Evolutionary conservation across 1,284 basidiomycete genomes (phyloP), one percentile per base, ranked within the genome.

Genomic region (Cutaneotrichosporon cavernicola): DNA sequence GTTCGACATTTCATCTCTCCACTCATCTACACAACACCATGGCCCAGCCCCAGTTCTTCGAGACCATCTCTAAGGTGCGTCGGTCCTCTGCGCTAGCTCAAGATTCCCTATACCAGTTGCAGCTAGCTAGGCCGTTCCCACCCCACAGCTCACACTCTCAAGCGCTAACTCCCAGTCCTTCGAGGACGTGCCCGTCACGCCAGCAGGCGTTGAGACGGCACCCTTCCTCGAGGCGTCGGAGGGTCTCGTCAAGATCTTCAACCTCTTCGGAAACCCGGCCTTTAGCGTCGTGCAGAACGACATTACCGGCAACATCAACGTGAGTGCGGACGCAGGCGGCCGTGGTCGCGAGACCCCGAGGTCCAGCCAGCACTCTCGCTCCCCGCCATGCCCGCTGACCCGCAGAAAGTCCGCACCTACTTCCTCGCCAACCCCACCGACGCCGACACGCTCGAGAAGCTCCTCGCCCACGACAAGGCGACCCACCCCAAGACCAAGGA

Each of bases 181-280:
- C 77, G 88, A 87, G 72, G 90, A 97, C 80, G 96, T 99, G 36
- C 86, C 90, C 40, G 85, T 92, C 74, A 92, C 90, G 67, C 89
- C 92, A 71, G 85, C 84, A 69, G 95, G 96, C 70, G 87, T 99
- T 77, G 89, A 97, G 78, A 98, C 97, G 4, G 79, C 86, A 51
- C 83, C 85, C 52, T 99, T 99, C 83, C 85, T 96, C 68, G 88
- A 97, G 74, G 97, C 97, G 10, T 86, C 91, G 4, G 86, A 92
- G 71, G 94, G 92, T 52, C 85, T 99, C 57, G 90, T 96, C 69
- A 89, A 89, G 70, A 84, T 99, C 72, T 97, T 99, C 78, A 90
- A 93, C 83, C 84, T 97, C 26, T 88, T 99, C 58, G 90, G 91
- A 67, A 92, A 90, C 70, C 82, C 90, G 5, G 92, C 95, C 0